Conservation (phyloP, 306 rosid species). For the Crotalaria pallida region DNA sequence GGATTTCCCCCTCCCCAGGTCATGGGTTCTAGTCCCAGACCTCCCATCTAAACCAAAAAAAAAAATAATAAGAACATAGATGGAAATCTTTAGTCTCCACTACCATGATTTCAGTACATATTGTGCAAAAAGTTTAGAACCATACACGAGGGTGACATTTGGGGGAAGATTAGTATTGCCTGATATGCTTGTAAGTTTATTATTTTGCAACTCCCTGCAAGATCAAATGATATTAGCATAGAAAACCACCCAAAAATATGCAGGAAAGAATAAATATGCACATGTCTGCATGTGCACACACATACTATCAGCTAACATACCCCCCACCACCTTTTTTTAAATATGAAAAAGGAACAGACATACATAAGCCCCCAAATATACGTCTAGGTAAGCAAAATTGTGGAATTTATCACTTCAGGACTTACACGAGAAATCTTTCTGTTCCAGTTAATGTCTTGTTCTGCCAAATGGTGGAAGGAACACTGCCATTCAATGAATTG, state of each 20-base stretch:
- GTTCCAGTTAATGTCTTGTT: constrained; percentile 32
- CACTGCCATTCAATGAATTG: constrained; percentile 57
- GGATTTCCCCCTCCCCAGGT: too few relatives aligned
- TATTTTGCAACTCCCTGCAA: constrained; percentile 82
- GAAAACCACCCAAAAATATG: background rate
- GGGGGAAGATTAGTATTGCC: constrained; percentile 50
- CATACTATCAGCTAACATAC: background rate
- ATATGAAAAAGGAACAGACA: background rate
- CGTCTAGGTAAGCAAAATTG: background rate
- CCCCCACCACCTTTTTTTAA: background rate
- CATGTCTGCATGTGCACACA: background rate
- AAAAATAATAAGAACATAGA: too few relatives aligned
- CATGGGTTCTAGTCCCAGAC: too few relatives aligned
- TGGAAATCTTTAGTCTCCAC: background rate
- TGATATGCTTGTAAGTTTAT: constrained; percentile 39
- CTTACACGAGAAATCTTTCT: constrained; percentile 59
- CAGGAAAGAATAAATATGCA: background rate
- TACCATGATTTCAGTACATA: constrained; percentile 9
- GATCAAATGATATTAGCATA: constrained; percentile 19
- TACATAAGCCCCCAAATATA: background rate
- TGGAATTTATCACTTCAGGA: constrained; percentile 16
- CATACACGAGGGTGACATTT: constrained; percentile 73
- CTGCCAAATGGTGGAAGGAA: constrained; percentile 73
- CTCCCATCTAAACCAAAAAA: too few relatives aligned
- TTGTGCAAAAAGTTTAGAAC: constrained; percentile 30